A percentile compares a stretch with the other conserved stretches of the same genome.
Evolutionary conservation across 2,329 filamentous ascomycete genomes (phyloP).

Genomic region (Fusarium gaditjirri): DNA sequence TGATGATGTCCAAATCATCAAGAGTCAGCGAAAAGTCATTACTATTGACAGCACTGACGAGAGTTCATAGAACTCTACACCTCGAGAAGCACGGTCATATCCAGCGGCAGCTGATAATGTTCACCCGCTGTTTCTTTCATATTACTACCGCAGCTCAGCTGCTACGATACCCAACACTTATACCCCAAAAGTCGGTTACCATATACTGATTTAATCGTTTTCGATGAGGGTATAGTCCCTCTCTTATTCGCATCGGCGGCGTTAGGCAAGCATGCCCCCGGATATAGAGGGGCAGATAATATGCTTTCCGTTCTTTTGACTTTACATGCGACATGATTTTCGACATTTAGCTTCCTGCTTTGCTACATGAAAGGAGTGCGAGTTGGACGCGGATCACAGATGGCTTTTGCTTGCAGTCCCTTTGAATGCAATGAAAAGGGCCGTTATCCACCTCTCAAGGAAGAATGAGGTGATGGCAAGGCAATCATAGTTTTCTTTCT

Average conservation of each 20-base stretch:
- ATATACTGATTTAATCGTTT: conserved; percentile 13
- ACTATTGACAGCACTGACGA: conserved; percentile 38
- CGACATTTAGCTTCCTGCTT: conserved; percentile 10
- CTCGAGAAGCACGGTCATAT: background rate
- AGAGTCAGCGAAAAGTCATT: conserved; percentile 16
- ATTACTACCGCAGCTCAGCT: conserved; percentile 31
- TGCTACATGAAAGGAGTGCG: background rate
- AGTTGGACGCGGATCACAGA: background rate
- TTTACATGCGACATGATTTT: background rate
- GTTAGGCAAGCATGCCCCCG: conserved; percentile 28
- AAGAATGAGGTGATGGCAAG: background rate
- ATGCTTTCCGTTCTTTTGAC: conserved; percentile 15
- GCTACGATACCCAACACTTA: conserved; percentile 38
- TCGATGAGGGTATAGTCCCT: conserved; percentile 11
- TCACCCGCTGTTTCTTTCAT: conserved; percentile 3
- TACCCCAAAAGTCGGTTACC: conserved; percentile 8
- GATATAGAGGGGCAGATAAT: conserved; percentile 9
- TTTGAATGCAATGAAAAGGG: background rate
- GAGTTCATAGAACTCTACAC: conserved; percentile 21
- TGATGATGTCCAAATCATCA: conserved; percentile 19
- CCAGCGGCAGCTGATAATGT: conserved; percentile 3
- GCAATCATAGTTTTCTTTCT: conserved; percentile 3
- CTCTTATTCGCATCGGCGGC: conserved; percentile 31
- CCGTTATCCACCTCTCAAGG: background rate
- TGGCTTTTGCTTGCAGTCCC: background rate